Conservation (phyloP, 345 rosid species). For the Erysimum cheiranthoides region DNA sequence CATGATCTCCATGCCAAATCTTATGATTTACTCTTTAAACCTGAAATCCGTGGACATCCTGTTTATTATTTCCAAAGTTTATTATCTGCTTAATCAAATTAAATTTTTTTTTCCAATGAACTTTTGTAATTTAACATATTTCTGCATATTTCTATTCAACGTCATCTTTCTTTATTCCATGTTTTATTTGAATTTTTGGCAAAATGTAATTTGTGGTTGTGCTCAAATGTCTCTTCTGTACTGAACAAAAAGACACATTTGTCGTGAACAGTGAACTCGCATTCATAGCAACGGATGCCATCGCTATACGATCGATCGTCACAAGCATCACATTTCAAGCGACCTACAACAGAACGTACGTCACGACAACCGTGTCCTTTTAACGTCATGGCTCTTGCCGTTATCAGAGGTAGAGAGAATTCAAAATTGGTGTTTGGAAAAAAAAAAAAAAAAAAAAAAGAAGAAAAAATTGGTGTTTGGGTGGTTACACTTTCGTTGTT, state of each 20-base stretch:
- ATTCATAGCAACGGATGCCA: neutral
- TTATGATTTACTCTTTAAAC: neutral
- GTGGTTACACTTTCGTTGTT: neutral
- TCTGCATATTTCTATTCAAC: too few species aligned
- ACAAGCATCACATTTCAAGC: neutral
- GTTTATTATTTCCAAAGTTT: neutral
- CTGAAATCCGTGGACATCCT: too few species aligned
- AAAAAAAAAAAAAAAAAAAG: too few species aligned
- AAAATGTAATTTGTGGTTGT: too few species aligned
- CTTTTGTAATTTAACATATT: too few species aligned
- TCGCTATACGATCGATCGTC: neutral
- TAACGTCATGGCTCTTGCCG: neutral
- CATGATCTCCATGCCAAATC: constrained; percentile 11
- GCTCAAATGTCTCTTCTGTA: neutral
- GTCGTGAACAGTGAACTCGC: neutral
- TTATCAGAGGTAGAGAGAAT: neutral
- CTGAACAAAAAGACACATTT: neutral
- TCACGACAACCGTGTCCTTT: too few species aligned
- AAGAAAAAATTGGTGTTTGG: neutral
- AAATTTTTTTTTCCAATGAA: neutral
- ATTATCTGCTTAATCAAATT: neutral
- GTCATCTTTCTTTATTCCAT: too few species aligned
- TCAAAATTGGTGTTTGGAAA: neutral
- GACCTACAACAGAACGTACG: too few species aligned
- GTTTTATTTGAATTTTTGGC: too few species aligned